Base-by-base conservation (phyloP, 371 early-diverging fungal genomes). In the Lichtheimia hyalospora region DNA sequence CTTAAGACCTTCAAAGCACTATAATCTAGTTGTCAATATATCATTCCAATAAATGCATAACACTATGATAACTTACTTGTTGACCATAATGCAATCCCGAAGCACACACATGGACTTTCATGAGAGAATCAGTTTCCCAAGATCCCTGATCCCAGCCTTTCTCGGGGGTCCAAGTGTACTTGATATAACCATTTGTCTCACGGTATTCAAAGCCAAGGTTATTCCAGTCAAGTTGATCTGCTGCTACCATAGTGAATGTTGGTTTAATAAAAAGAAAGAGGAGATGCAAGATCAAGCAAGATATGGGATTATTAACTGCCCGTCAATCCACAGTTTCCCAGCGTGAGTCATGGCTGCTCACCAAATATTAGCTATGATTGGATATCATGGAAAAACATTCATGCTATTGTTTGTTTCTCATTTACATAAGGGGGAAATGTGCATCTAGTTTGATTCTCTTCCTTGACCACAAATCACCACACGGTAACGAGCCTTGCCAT, bases 1-100 rank as follows among this genome's bases (percentile, higher is more conserved):
- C 70, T 92, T 92, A 64, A 92, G 66, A 23, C 93, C 93, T 77
- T 92, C 93, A 65, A 92, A 92, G 66, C 87, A 86, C 84, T 85
- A 28, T n/a, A 7, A 46, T 8, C 12, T 8, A 16, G 18, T 18
- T n/a, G 46, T 28, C 18, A 60, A 21, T 57, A 28, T 44, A 5
- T 14, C 28, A 40, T 10, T 18, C 7, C 18, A 42, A 53, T 15
- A 24, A 16, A 53, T 3, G 21, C 10, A 59, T 16, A 41, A 59
- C 12, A 52, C 25, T 50, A 16, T n/a, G 14, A 18, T 16, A n/a
- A 18, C 3, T 8, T 79, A 84, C 85, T 71, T 87, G 79, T 68
- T 91, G 91, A 28, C 91, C 91, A 58, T 91, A 91, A 64, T 91
- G 84, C 43, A 89, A 69, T 49, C 79, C 87, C 8, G 89, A 84